These are phyloP conservation scores for Leptodermis oblonga DNA, from an alignment of 257 asterid genomes.

Conservation along the genomic window DNA sequence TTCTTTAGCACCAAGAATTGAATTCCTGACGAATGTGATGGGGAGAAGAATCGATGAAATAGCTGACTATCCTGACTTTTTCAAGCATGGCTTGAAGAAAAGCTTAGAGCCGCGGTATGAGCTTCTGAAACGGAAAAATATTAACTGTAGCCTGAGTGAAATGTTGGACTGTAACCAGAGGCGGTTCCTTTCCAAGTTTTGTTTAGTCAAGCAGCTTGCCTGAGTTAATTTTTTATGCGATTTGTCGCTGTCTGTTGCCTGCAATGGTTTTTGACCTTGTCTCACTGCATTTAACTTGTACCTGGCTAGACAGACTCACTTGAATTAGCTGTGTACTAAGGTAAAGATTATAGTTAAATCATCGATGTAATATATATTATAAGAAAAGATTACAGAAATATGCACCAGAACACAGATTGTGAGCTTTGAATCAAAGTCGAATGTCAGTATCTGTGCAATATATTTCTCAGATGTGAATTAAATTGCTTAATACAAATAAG, in stretches of 20 bases:
- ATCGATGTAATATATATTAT: neutral
- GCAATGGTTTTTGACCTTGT: too few species aligned
- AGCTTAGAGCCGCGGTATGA: constrained; percentile 71
- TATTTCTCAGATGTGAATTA: neutral
- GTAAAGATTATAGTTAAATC: neutral
- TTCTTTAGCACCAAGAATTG: constrained; percentile 80
- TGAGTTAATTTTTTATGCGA: neutral
- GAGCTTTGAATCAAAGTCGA: neutral
- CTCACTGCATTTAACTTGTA: neutral
- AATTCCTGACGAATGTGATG: constrained; percentile 81
- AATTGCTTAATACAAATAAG: neutral
- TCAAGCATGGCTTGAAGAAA: constrained; percentile 86
- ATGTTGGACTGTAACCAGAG: constrained; percentile 86
- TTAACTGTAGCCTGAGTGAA: constrained; percentile 77
- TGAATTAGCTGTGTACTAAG: neutral
- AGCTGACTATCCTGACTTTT: constrained; percentile 80
- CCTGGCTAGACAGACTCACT: neutral
- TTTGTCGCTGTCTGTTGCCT: neutral
- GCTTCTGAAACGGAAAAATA: constrained; percentile 43
- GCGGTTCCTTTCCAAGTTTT: constrained; percentile 70
- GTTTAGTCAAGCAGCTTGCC: constrained; percentile 39
- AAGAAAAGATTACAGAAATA: neutral
- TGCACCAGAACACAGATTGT: neutral
- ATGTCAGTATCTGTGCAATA: neutral
- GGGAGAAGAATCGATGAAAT: constrained; percentile 64